Conservation (phyloP, 257 asterid species). For the Linderniella brevidens region DNA sequence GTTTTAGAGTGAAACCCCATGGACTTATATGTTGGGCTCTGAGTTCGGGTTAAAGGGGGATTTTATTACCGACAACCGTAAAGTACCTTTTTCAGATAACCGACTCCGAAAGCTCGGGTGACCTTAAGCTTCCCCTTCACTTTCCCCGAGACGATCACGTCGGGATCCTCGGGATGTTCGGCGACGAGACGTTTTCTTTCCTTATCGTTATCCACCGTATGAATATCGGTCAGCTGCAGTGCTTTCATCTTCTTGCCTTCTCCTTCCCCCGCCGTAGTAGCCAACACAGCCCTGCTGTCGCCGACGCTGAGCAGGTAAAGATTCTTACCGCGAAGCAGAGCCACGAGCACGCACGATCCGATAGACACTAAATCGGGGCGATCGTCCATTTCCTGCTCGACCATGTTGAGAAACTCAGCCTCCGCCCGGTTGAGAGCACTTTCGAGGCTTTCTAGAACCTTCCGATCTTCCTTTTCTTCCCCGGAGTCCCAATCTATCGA, state of each 20-base stretch:
- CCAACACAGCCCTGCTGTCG: conserved; percentile 91
- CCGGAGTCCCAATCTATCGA: conserved; percentile 45
- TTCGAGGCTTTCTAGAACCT: conserved; percentile 54
- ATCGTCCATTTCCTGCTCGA: conserved; percentile 94
- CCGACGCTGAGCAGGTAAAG: conserved; percentile 71
- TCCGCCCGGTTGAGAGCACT: conserved; percentile 66
- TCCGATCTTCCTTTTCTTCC: conserved; percentile 16
- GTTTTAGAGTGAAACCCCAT: no score
- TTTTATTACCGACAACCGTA: no score
- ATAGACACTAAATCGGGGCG: conserved; percentile 85
- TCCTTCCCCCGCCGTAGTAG: conserved; percentile 36
- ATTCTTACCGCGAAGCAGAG: conserved; percentile 58
- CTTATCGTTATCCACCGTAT: conserved; percentile 66
- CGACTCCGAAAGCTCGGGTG: conserved; percentile 95
- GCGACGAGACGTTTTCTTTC: conserved; percentile 49
- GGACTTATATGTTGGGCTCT: no score
- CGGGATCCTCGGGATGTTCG: conserved; percentile 74
- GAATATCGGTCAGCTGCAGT: conserved; percentile 68
- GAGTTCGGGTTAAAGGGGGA: no score
- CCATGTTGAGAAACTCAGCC: conserved; percentile 74
- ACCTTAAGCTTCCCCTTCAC: conserved; percentile 88
- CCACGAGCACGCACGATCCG: conserved; percentile 74
- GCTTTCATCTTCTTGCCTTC: conserved; percentile 21
- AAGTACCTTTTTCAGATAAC: conserved; percentile 83
- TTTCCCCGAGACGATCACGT: conserved; percentile 39